Evolutionary conservation across 1,284 basidiomycete species (phyloP).

Genomic region (Rhodotorula sp.): DNA sequence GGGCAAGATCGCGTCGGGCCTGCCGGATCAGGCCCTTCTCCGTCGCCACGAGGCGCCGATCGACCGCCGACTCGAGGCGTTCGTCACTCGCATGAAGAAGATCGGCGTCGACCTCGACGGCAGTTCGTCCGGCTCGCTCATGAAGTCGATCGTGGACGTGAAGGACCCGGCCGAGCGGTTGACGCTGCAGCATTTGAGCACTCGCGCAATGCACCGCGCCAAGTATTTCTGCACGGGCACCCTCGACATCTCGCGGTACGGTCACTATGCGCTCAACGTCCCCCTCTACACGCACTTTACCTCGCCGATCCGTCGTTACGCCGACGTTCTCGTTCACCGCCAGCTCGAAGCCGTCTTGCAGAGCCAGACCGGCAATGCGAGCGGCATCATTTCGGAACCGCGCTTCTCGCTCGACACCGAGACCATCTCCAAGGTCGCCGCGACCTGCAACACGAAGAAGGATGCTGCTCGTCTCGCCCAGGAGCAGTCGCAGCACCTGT

Average conservation of each 20-base stretch:
- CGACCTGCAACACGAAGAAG: conserved; percentile 93
- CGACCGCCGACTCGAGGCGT: conserved; percentile 78
- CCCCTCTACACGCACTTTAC: conserved; percentile 98
- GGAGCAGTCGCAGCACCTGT: conserved; percentile 93
- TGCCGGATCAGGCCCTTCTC: conserved; percentile 92
- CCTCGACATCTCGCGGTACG: conserved; percentile 98
- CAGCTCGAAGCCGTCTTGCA: conserved; percentile 84
- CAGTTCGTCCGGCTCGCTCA: conserved; percentile 74
- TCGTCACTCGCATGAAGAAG: conserved; percentile 73
- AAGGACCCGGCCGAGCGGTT: conserved; percentile 68
- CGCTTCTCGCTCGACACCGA: conserved; percentile 98
- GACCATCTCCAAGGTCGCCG: conserved; percentile 93
- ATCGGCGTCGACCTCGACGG: conserved; percentile 81
- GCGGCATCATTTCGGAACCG: conserved; percentile 55
- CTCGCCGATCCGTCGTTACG: conserved; percentile 58
- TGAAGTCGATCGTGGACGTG: conserved; percentile 76
- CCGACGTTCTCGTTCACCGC: conserved; percentile 93
- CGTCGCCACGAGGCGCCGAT: conserved; percentile 90
- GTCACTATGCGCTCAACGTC: conserved; percentile 85
- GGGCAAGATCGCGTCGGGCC: conserved; percentile 84
- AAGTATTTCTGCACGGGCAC: conserved; percentile 99
- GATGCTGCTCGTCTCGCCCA: conserved; percentile 88
- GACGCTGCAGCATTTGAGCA: conserved; percentile 48
- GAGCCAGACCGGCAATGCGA: background rate
- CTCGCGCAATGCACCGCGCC: conserved; percentile 85